Conservation (phyloP, 2,329 filamentous ascomycete species). For the Nigrograna mackinnonii region DNA sequence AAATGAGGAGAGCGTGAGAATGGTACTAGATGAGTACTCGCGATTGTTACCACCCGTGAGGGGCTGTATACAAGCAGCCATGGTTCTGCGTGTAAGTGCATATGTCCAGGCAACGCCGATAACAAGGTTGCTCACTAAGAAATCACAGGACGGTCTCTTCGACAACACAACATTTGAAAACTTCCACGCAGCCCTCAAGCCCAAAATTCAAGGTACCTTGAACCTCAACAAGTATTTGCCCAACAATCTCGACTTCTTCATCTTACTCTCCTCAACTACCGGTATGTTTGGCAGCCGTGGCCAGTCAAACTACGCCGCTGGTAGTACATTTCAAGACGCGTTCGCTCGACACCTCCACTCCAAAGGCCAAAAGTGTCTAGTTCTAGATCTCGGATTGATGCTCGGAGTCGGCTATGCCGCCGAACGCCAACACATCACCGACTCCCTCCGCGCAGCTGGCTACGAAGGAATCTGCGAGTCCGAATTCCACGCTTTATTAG, state of each 20-base stretch:
- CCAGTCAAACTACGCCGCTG: neutral
- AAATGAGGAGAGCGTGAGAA: neutral
- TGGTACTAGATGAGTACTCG: neutral
- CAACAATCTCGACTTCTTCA: neutral
- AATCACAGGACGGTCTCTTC: neutral
- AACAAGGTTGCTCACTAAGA: too few species aligned
- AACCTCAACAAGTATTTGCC: neutral
- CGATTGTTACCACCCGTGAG: slow-evolving; percentile 18
- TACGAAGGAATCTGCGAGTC: too few species aligned
- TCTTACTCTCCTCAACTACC: neutral
- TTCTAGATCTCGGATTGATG: neutral
- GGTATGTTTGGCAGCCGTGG: neutral
- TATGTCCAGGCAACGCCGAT: too few species aligned
- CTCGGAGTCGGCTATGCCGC: neutral
- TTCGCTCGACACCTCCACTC: too few species aligned
- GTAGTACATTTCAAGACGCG: neutral
- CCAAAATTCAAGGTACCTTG: neutral
- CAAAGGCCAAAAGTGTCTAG: neutral
- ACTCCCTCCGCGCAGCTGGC: neutral
- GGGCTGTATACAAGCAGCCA: slow-evolving; percentile 26
- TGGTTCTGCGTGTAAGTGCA: slow-evolving; percentile 14
- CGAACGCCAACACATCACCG: neutral
- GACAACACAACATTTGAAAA: neutral
- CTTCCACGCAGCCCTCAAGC: neutral
- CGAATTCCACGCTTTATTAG: neutral